Percentiles rank a stretch among this genome's conserved stretches.
Conservation (phyloP, 1,284 basidiomycete genomes). For the Inonotus obliquus region DNA sequence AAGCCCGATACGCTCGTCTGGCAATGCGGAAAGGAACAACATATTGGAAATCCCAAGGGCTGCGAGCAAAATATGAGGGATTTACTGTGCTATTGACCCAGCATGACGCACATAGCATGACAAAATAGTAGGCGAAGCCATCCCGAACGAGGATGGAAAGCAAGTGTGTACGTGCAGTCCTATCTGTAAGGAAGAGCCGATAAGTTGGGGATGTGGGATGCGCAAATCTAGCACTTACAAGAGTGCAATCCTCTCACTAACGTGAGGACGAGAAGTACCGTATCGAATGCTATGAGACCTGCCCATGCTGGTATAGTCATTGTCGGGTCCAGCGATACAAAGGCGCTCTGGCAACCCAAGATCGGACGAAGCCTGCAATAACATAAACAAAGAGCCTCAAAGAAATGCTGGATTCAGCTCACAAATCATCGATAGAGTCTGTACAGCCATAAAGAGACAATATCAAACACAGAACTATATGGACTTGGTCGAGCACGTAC, state of each 20-base stretch:
- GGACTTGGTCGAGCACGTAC: conserved; percentile 2
- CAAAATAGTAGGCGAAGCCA: conserved; percentile 8
- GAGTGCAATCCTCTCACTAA: neutral
- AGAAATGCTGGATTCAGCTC: neutral
- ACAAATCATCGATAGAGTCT: neutral
- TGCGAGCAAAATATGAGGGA: neutral
- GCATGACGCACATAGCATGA: conserved; percentile 6
- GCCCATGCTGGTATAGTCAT: conserved; percentile 6
- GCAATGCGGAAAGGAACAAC: neutral
- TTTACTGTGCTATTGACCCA: no score
- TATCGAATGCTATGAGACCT: conserved; percentile 8
- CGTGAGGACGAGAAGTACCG: neutral
- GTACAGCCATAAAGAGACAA: no score
- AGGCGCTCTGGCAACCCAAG: neutral
- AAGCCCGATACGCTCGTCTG: neutral
- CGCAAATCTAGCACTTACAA: no score
- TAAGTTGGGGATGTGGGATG: neutral
- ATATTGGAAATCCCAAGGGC: conserved; percentile 2
- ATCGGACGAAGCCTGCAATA: neutral
- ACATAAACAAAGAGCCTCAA: no score
- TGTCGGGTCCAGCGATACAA: neutral
- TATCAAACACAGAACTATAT: no score
- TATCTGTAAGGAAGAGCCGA: neutral
- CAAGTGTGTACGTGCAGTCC: neutral
- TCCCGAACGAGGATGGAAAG: conserved; percentile 1